Conservation (phyloP, 2,329 filamentous ascomycete species). For the Calonectria honghensis region DNA sequence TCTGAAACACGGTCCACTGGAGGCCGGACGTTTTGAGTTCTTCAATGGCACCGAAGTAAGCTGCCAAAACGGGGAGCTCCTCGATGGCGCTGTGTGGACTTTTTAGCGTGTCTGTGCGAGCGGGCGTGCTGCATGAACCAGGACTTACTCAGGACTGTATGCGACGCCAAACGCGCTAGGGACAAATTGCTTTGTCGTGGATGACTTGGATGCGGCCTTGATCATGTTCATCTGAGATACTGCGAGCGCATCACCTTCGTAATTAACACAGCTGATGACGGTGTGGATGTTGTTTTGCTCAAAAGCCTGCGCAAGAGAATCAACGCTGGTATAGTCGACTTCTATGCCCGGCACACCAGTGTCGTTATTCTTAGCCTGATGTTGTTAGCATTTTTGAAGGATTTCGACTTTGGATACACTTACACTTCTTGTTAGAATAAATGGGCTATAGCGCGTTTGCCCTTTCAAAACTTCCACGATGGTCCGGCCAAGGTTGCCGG, state of each 20-base stretch:
- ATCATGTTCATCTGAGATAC: conserved; percentile 14
- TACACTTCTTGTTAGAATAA: conserved; percentile 9
- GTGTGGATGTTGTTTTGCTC: conserved; percentile 11
- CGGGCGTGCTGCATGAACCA: background rate
- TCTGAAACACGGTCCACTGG: conserved; percentile 12
- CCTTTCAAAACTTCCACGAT: background rate
- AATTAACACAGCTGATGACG: background rate
- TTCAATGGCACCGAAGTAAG: background rate
- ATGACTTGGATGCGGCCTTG: background rate
- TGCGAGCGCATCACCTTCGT: background rate
- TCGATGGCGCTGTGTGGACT: background rate
- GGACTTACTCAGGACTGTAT: background rate
- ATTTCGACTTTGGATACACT: background rate
- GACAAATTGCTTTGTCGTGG: background rate
- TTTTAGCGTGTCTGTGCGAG: background rate
- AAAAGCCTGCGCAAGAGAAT: background rate
- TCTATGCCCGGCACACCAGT: background rate
- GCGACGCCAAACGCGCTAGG: conserved; percentile 8
- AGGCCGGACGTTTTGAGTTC: background rate
- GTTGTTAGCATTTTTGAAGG: background rate
- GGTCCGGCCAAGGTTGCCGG: conserved; percentile 5
- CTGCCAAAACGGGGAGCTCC: background rate
- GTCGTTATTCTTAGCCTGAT: background rate
- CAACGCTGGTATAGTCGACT: conserved; percentile 5
- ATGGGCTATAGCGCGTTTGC: background rate